Base-by-base conservation (phyloP, 2,329 filamentous ascomycete genomes). In the Dichotomopilus funicola region DNA sequence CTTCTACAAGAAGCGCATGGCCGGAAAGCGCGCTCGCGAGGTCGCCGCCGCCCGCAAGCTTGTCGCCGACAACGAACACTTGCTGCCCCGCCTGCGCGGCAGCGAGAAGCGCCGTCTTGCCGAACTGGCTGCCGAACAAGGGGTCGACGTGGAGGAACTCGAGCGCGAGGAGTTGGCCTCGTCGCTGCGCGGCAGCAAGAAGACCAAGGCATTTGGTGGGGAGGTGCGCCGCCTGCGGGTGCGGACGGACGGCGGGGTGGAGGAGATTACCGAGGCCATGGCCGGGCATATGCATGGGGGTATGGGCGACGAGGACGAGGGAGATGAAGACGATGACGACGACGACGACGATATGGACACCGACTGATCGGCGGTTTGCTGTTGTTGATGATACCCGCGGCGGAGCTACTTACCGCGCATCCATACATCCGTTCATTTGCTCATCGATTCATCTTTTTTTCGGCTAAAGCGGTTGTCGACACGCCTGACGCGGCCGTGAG, bases 1-100 rank as follows among this genome's bases (percentile, higher is more conserved):
- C 62, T 96, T 96, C 76, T 96, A 96, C 79, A 91, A 89, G 82
- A 86, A 87, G 70, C 86, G 94, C 70, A 91, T 97, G 88, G 85
- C 85, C 51, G 91, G 91, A 71, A 95, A 95, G 76, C 86, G 88
- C 74, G 88, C 88, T 72, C 82, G 85, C 69, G 85, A 94, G 77
- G 78, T 89, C 62, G 87, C 86, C 66, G 78, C 81, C 61, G 89
- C 96, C 69, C 79, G 89, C 71, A 94, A 92, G 78, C 80, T 97
- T 63, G 91, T 99, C 51, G 86, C 86, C 64, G 85, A 94, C 77
- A 92, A 96, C 74, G 85, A 91, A 77, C 94, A 99, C 75, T 80
- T 99, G 72, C 82, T 99, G 66, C 90, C 89, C 64, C 81, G 81
- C 69, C 76, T 87, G 71, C 77, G 83, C 64, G 82, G 79, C 65